phyloP scores from a whole-genome alignment of 2,329 filamentous ascomycete genomes.

The Penicillium sp. region DNA sequence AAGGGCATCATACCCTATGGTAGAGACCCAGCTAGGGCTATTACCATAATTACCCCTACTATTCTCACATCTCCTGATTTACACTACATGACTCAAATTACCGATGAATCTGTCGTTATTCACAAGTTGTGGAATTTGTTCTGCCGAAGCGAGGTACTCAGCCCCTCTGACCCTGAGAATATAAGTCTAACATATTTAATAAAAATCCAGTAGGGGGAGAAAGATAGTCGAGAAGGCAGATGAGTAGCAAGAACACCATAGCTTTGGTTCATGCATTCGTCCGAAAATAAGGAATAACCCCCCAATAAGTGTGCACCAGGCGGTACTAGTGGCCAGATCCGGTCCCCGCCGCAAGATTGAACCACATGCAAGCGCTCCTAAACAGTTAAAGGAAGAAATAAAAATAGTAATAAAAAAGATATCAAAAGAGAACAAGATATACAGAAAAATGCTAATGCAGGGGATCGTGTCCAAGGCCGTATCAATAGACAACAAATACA shows the following conservation, averaged over 20 bases:
- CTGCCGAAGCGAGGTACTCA: background rate
- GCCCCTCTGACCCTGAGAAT: background rate
- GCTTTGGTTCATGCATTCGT: background rate
- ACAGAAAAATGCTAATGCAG: constrained; percentile 29
- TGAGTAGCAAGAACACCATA: background rate
- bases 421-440: constrained; percentile 17
- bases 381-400: constrained; percentile 15
- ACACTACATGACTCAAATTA: too few species aligned
- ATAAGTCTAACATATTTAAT: background rate
- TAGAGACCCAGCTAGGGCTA: too few species aligned
- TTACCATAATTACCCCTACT: too few species aligned
- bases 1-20: too few species aligned
- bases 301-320: constrained; percentile 22
- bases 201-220: background rate
- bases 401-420: background rate
- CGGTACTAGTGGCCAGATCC: constrained; percentile 23
- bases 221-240: background rate
- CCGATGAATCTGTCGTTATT: too few species aligned
- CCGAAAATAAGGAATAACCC: constrained; percentile 5
- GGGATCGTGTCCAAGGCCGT: constrained; percentile 31
- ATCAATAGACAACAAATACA: constrained; percentile 27
- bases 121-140: background rate
- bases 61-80: too few species aligned
- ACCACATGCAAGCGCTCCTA: constrained; percentile 27
- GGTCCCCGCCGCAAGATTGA: constrained; percentile 28